These are phyloP conservation scores for Monosporascus sp. DNA, from an alignment of 2,329 filamentous ascomycete species.

Conservation along the genomic window DNA sequence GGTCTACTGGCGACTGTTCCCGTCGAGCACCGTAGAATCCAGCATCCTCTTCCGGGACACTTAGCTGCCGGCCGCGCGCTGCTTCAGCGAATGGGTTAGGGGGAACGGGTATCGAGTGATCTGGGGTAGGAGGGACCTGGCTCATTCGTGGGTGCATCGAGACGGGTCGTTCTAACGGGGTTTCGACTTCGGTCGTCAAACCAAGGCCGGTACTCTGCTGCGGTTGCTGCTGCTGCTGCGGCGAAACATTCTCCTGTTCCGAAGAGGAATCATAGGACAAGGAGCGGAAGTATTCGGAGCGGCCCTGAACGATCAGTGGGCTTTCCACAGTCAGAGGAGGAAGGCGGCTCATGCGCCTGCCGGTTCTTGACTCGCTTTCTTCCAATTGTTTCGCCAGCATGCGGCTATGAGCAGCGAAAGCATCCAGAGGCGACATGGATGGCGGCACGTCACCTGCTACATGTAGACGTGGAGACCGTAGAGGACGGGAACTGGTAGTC, in stretches of 20 bases:
- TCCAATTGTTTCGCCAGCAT: constrained; percentile 83
- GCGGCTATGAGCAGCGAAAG: constrained; percentile 87
- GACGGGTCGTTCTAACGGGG: constrained; percentile 53
- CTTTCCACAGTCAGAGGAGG: constrained; percentile 79
- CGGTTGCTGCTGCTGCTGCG: constrained; percentile 29
- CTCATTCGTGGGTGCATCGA: constrained; percentile 75
- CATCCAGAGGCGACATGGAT: constrained; percentile 88
- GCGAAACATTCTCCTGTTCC: constrained; percentile 29
- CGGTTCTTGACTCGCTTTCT: constrained; percentile 61
- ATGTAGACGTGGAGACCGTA: constrained; percentile 69
- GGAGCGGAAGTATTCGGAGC: constrained; percentile 77
- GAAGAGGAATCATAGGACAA: constrained; percentile 58
- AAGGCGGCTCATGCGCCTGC: constrained; percentile 76
- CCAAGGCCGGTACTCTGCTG: constrained; percentile 39
- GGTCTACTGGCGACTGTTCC: constrained; percentile 52
- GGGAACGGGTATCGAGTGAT: constrained; percentile 41
- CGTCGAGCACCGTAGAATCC: constrained; percentile 48
- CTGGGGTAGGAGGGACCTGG: constrained; percentile 48
- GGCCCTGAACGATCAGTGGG: constrained; percentile 67
- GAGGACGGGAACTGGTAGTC: constrained; percentile 44
- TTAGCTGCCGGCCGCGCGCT: constrained; percentile 35
- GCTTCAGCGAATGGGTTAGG: constrained; percentile 35
- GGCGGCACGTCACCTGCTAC: constrained; percentile 79
- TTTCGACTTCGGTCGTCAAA: constrained; percentile 51
- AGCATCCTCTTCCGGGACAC: constrained; percentile 33